Evolutionary conservation across 495 filamentous ascomycete species (phyloP), one percentile per base, ranked within the genome.

Genomic region (Aspergillus saccharolyticus): DNA sequence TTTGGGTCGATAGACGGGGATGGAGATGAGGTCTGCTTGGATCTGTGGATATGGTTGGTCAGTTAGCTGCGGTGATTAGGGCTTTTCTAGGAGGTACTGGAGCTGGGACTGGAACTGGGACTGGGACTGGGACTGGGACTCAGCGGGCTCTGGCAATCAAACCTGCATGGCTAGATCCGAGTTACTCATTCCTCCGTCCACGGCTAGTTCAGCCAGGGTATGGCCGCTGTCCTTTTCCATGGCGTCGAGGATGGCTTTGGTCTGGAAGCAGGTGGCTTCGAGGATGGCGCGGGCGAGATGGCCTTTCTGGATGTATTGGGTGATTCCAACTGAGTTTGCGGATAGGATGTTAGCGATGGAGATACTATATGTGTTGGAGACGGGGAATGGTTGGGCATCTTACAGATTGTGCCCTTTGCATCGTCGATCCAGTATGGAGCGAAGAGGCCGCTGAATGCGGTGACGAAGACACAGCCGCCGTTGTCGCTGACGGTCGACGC

Each of bases 371-470:
- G 21, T 19, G 21, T 10, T 1, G 47, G n/a, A n/a, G 17, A 21
- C 44, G 20, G 1, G 33, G 42, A 18, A 54, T 28, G 16, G 56
- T 25, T 51, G 20, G 42, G 24, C 18, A 30, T 46, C 82, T 78
- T 75, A 89, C 86, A 92, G 10, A 94, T 83, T 1, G 91, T 96
- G 19, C 93, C 93, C 70, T 91, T 89, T 6, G 91, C 92, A 74
- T 96, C 90, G 65, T 96, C 92, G 60, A 96, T 94, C 93, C 93
- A 97, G 67, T 97, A 97, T 5, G 93, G 93, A 3, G 93, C 93
- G 73, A 96, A 97, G 2, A 97, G 79, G 6, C 93, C 93, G 69
- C 89, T 95, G 69, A 97, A 97, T 5, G 93, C 93, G 14, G 93
- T 97, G 47, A 97, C 93, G 65, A 97, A 97, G 8, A 96, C 85